Conservation (phyloP, 345 rosid genomes). For the Citrus australasica region DNA sequence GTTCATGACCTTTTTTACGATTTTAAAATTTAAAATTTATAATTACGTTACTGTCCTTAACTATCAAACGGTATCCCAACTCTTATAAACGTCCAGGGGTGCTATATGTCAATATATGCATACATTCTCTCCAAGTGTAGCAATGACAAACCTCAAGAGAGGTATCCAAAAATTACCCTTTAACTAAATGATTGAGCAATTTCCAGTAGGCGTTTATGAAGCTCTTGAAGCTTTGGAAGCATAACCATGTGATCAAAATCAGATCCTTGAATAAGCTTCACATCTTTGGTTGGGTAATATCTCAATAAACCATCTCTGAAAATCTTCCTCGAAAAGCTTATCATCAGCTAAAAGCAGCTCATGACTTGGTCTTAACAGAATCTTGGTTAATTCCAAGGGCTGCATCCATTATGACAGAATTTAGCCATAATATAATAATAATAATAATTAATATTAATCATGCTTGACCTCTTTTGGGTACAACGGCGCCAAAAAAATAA, state of each 20-base stretch:
- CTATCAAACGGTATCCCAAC: no score
- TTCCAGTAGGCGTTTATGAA: constrained; percentile 8
- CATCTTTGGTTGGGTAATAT: constrained; percentile 14
- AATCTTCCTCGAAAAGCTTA: background rate
- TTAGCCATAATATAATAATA: background rate
- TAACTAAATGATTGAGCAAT: constrained; percentile 7
- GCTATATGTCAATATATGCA: no score
- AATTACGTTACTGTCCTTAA: no score
- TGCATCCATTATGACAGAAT: background rate
- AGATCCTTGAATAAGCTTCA: background rate
- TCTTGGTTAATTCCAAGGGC: constrained; percentile 20
- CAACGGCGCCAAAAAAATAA: constrained; percentile 21
- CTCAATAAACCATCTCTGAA: constrained; percentile 18
- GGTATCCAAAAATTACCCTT: no score
- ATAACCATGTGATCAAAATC: constrained; percentile 31
- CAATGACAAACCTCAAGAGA: no score
- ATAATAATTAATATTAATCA: no score
- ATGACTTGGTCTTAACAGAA: constrained; percentile 7
- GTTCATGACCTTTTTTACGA: no score
- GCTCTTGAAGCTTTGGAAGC: constrained; percentile 27
- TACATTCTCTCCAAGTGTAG: no score
- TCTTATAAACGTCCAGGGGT: no score
- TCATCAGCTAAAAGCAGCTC: background rate
- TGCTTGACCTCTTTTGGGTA: constrained; percentile 24
- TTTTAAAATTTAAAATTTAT: no score